Base-by-base conservation (phyloP, 192 early-diverging fungal species). In the Coemansia sp. region DNA sequence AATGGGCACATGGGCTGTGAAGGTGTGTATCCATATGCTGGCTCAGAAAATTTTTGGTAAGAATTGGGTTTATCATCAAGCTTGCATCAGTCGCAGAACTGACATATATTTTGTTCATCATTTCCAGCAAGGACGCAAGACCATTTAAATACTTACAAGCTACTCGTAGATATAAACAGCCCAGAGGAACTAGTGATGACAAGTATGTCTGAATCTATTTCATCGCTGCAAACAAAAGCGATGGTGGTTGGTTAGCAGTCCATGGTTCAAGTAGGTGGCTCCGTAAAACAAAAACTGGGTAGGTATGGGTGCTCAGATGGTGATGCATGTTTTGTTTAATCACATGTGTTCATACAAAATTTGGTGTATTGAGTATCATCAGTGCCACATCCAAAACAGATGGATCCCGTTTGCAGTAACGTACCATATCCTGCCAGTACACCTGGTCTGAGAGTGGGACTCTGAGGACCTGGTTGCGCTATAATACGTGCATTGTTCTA, bases 1-100 rank as follows among this genome's bases (percentile, higher is more conserved):
- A n/a, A n/a, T n/a, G n/a, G n/a, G 28, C 9, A 11, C 51, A 31
- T 3, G 16, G 3, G 4, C 5, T 26, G 11, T 24, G 24, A 53
- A 28, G 51, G 9, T 23, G 9, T 23, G 51, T 28, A 20, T 46
- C 48, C 23, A 48, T 40, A 26, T 33, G 53, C 21, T 45, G 69
- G 68, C 34, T 74, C 71, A 79, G 77, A 60, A 51, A 48, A 43
- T 5, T 9, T 64, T 79, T 79, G 71, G 68, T 74, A 79, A 77
- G 67, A 69, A 65, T 43, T 56, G 33, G 53, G 55, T 65, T 78
- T 79, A 61, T 79, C 77, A 65, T 79, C 77, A 79, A 69, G 77
- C 71, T 79, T 79, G 77, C 77, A 79, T 79, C 77, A 71, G 77
- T 79, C 45, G 77, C 77, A 79, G 77, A 79, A 79, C 77, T 79